Evolutionary conservation across 805 yeast species (phyloP).

Genomic region (Kodamaea hsintzibuensis): DNA sequence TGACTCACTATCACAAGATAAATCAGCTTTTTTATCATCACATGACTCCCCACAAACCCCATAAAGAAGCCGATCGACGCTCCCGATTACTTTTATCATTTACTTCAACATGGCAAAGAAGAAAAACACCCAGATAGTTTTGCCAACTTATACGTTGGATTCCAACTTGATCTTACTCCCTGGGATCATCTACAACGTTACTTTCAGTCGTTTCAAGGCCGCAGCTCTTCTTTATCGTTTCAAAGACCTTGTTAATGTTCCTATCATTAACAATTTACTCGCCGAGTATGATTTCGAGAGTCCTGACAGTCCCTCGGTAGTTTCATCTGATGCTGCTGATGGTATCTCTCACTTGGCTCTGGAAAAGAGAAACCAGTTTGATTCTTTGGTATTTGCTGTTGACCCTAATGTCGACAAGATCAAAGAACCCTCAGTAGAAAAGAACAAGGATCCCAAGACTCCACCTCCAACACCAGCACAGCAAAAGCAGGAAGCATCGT

Average conservation of each 20-base stretch:
- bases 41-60: background rate
- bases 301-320: constrained; percentile 14
- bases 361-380: constrained; percentile 23
- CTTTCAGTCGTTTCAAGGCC: constrained; percentile 49
- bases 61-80: background rate
- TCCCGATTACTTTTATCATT: background rate
- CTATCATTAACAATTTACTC: constrained; percentile 32
- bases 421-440: constrained; percentile 17
- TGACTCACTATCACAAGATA: background rate
- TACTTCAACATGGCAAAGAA: constrained; percentile 2
- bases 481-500: background rate
- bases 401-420: constrained; percentile 34
- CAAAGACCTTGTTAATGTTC: constrained; percentile 27
- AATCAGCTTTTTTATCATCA: background rate
- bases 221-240: constrained; percentile 47
- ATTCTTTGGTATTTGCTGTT: constrained; percentile 40
- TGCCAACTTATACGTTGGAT: constrained; percentile 44
- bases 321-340: constrained; percentile 32
- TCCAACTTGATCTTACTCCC: constrained; percentile 55
- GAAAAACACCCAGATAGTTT: constrained; percentile 20
- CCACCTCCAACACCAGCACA: background rate
- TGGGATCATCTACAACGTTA: constrained; percentile 61
- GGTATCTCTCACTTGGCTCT: constrained; percentile 29
- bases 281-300: constrained; percentile 36
- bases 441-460: background rate